Evolutionary conservation across 2,329 filamentous ascomycete species (phyloP).

Genomic region (Cladobotryum mycophilum): DNA sequence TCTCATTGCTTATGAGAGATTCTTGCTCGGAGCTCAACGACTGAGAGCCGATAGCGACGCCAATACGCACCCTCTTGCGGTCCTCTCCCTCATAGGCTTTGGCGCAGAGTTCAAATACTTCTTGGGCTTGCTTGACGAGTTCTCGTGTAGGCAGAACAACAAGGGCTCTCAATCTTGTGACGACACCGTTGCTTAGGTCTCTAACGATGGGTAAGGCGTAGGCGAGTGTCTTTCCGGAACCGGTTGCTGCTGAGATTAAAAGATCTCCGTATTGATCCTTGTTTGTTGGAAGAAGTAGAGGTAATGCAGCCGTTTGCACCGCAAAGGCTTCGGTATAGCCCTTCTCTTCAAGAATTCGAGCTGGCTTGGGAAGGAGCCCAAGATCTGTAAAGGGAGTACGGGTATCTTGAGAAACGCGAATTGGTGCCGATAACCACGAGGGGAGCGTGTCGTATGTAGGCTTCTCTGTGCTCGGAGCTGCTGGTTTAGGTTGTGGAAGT

Average conservation of each 20-base stretch:
- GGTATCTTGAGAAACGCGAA: slow-evolving; percentile 57
- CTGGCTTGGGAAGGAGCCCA: slow-evolving; percentile 54
- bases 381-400: slow-evolving; percentile 56
- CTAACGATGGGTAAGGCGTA: slow-evolving; percentile 84
- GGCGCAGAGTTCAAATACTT: slow-evolving; percentile 69
- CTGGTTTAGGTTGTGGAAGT: slow-evolving; percentile 68
- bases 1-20: slow-evolving; percentile 38
- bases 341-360: slow-evolving; percentile 60
- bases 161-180: slow-evolving; percentile 67
- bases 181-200: slow-evolving; percentile 57
- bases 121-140: slow-evolving; percentile 77
- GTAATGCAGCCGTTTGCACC: slow-evolving; percentile 53
- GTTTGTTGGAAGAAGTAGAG: slow-evolving; percentile 64
- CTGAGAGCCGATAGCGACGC: slow-evolving; percentile 76
- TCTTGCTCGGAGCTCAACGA: slow-evolving; percentile 61
- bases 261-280: slow-evolving; percentile 65
- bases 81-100: slow-evolving; percentile 49
- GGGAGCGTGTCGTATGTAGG: slow-evolving; percentile 75
- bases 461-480: slow-evolving; percentile 48
- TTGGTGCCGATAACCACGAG: slow-evolving; percentile 70
- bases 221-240: slow-evolving; percentile 90
- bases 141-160: slow-evolving; percentile 89
- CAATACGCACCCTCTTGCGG: slow-evolving; percentile 67
- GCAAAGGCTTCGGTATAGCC: slow-evolving; percentile 35
- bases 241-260: slow-evolving; percentile 86